Percentiles rank a stretch among this genome's conserved stretches.
These are phyloP conservation scores for Cryphonectria carpinicola DNA, from an alignment of 2,329 filamentous ascomycete species.

Conservation along the genomic window DNA sequence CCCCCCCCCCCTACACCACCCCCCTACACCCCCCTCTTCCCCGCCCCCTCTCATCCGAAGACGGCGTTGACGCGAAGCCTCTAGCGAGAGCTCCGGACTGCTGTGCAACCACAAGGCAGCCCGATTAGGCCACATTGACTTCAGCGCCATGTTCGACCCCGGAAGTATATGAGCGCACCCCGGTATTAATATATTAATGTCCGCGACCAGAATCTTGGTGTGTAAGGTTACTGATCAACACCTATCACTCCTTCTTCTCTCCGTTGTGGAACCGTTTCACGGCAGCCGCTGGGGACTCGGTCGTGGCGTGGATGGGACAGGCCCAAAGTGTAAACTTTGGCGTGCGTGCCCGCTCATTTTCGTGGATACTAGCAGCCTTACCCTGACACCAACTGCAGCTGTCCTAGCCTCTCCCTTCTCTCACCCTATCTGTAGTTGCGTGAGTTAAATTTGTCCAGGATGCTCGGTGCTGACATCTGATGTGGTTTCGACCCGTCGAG, in stretches of 20 bases:
- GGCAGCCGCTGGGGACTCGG: constrained; percentile 16
- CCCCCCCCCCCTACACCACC: too few species aligned
- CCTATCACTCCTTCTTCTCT: constrained; percentile 7
- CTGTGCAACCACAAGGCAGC: constrained; percentile 18
- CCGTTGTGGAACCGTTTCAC: constrained; percentile 18
- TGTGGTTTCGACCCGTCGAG: constrained; percentile 10
- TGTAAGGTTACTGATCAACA: constrained; percentile 12
- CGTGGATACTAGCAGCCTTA: neutral
- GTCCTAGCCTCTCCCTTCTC: neutral
- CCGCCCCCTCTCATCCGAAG: neutral
- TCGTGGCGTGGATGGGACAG: neutral
- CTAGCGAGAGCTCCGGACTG: neutral
- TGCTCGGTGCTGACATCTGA: neutral
- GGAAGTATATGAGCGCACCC: constrained; percentile 12
- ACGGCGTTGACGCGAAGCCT: constrained; percentile 7
- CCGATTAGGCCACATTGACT: constrained; percentile 20
- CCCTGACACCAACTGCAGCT: neutral
- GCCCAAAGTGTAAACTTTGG: neutral
- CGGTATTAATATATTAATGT: constrained; percentile 12
- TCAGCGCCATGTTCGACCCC: constrained; percentile 19
- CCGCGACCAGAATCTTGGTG: neutral
- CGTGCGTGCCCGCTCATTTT: constrained; percentile 9
- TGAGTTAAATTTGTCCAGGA: neutral
- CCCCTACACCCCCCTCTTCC: too few species aligned
- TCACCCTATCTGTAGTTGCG: neutral